Base-by-base conservation (phyloP, 345 rosid species). In the Boechera retrofracta region DNA sequence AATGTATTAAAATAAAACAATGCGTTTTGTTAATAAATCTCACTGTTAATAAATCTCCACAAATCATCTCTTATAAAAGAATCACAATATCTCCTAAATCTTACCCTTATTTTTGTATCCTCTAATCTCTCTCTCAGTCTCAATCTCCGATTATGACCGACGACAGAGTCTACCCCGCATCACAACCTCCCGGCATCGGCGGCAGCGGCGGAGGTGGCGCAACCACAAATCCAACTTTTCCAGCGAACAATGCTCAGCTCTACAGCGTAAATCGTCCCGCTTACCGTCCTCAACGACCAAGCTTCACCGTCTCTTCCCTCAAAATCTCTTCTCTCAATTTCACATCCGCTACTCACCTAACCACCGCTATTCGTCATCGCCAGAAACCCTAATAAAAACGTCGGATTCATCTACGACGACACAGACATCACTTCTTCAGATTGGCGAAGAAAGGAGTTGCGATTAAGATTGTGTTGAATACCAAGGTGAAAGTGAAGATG, bases 271-370 rank as follows among this genome's bases (percentile, higher is more conserved):
- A 71, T 56, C 93, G 93, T 26, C 90, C 97, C 0, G 82, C 88
- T 61, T 94, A 91, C 89, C 89, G 89, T 53, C 98, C 97, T 29
- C 92, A 87, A 56, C 89, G 85, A 28, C 97, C 97, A 0, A 21
- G 77, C 71, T 90, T 91, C 88, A 16, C 85, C 61, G 86, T 94
- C 74, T 81, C 93, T 53, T 73, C 86, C 15, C 77, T 91, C 80
- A 87, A 81, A 76, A 47, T 94, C 67, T 77, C 89, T 2, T 35
- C 91, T 32, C 83, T 91, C 36, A 91, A 88, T 44, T 67, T 89
- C 75, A 87, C 95, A 33, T 77, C 97, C 10, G 42, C 79, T 29
- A 32, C 72, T 1, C 83, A 36, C 61, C 83, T 94, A 68, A 31
- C 42, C 80, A 83, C 98, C 73, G 78, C 79, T 69, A 85, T 95